phyloP scores from a whole-genome alignment of 208 protist species.

The Trypanosoma caninum region DNA sequence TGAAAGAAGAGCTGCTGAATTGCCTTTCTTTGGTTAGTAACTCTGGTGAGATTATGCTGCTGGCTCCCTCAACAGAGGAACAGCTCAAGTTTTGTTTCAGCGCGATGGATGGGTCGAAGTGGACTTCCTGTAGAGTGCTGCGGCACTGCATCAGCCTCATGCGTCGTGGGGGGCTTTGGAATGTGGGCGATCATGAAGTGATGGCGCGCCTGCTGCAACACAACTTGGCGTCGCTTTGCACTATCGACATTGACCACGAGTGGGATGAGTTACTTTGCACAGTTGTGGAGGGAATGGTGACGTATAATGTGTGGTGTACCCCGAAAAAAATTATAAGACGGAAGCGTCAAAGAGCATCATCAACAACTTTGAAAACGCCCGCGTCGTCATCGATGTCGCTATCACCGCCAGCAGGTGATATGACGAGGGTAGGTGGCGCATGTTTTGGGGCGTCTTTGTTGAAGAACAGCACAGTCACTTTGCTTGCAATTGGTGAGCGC shows the following conservation, averaged over 20 bases:
- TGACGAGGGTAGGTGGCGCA: not conserved
- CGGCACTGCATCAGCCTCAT: conserved; percentile 54
- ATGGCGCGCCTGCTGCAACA: conserved; percentile 33
- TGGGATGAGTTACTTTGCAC: conserved; percentile 78
- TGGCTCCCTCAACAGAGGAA: conserved; percentile 43
- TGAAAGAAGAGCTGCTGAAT: conserved; percentile 74
- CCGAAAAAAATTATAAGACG: not conserved
- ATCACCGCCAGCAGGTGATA: not conserved
- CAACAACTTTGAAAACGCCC: no score
- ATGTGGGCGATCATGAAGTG: conserved; percentile 9
- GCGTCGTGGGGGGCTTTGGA: conserved; percentile 24
- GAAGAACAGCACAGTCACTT: conserved; percentile 1
- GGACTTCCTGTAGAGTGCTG: conserved; percentile 65
- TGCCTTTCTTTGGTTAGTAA: conserved; percentile 54
- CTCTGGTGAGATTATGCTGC: conserved; percentile 19
- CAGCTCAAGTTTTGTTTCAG: conserved; percentile 68
- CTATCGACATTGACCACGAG: conserved; percentile 64
- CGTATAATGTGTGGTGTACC: conserved; percentile 37
- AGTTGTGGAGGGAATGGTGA: conserved; percentile 58
- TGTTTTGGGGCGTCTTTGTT: not conserved
- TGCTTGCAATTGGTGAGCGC: conserved; percentile 28
- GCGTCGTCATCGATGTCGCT: no score
- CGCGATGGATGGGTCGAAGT: conserved; percentile 55
- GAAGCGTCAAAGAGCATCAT: conserved; percentile 2
- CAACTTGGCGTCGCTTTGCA: conserved; percentile 30